Percentiles rank a stretch among this genome's conserved stretches.
Evolutionary conservation across 2,329 filamentous ascomycete species (phyloP).

Genomic region (Cryphonectria japonica): DNA sequence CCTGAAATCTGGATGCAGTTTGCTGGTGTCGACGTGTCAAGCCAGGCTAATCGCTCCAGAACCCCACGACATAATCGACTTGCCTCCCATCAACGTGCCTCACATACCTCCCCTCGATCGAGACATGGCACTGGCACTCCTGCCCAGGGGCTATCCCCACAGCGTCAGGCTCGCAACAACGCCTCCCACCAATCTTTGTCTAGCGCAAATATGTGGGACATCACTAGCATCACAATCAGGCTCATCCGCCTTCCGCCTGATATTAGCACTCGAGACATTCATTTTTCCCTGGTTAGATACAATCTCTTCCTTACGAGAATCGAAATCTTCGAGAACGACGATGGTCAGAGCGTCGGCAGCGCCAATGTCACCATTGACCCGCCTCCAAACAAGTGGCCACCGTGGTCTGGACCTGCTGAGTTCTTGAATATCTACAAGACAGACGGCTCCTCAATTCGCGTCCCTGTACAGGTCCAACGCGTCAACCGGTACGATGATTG

Average conservation of each 20-base stretch:
- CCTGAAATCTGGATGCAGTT: not conserved
- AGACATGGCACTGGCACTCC: not conserved
- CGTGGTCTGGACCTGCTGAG: constrained; percentile 17
- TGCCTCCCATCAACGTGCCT: not conserved
- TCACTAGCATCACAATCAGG: constrained; percentile 38
- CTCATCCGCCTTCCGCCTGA: constrained; percentile 41
- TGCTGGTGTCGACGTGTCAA: not conserved
- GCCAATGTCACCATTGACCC: constrained; percentile 63
- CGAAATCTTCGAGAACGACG: constrained; percentile 54
- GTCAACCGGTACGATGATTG: not conserved
- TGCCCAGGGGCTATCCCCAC: not conserved
- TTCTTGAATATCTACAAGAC: constrained; percentile 4
- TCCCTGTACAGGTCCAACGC: not conserved
- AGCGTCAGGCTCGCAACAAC: not conserved
- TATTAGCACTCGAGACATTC: constrained; percentile 50
- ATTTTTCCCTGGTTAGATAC: constrained; percentile 53
- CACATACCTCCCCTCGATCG: not conserved
- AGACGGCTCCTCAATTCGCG: not conserved
- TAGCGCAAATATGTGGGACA: not conserved
- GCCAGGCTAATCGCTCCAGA: no score
- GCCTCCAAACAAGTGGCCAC: constrained; percentile 44
- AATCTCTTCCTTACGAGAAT: constrained; percentile 58
- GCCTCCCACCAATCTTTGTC: not conserved
- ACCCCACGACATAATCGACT: not conserved
- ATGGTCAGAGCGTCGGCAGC: constrained; percentile 43